These are phyloP conservation scores for Coemansia sp. DNA, from an alignment of 192 early-diverging fungal genomes.

Conservation along the genomic window DNA sequence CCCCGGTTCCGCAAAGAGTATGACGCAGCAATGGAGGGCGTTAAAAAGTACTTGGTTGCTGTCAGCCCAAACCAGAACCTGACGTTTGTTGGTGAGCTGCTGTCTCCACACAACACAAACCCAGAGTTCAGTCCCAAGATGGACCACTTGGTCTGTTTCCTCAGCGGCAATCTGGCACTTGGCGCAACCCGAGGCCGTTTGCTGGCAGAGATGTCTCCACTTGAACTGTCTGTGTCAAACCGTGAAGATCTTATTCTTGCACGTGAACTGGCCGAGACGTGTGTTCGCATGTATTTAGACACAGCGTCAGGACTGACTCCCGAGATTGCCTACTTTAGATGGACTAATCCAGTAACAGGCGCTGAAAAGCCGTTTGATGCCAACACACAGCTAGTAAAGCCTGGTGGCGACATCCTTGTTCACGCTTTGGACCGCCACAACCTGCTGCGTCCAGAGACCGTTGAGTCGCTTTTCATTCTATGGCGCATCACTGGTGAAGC, in stretches of 20 bases:
- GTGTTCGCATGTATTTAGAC: slow-evolving; percentile 79
- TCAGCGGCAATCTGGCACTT: slow-evolving; percentile 57
- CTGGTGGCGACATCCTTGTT: slow-evolving; percentile 37
- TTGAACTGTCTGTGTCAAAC: slow-evolving; percentile 12
- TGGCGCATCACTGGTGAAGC: slow-evolving; percentile 81
- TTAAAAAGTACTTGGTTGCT: slow-evolving; percentile 38
- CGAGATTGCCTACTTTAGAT: slow-evolving; percentile 32
- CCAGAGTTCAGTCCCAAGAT: slow-evolving; percentile 61
- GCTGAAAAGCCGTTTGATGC: background rate
- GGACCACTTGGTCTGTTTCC: slow-evolving; percentile 95
- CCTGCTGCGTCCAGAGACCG: slow-evolving; percentile 83
- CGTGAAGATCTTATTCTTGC: slow-evolving; percentile 75
- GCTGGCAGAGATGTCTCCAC: slow-evolving; percentile 16
- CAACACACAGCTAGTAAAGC: slow-evolving; percentile 17
- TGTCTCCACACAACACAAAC: slow-evolving; percentile 58
- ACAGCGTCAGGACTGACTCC: slow-evolving; percentile 80
- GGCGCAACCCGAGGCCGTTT: slow-evolving; percentile 41
- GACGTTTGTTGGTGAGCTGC: slow-evolving; percentile 38
- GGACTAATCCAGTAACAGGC: background rate
- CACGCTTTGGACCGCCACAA: slow-evolving; percentile 31
- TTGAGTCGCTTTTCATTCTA: slow-evolving; percentile 84
- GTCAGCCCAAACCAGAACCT: slow-evolving; percentile 21
- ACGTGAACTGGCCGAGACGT: slow-evolving; percentile 75
- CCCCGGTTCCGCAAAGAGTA: slow-evolving; percentile 67
- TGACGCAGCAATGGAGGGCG: slow-evolving; percentile 55